Base-by-base conservation (phyloP, 2,329 filamentous ascomycete genomes). In the Fusarium goolgardi region DNA sequence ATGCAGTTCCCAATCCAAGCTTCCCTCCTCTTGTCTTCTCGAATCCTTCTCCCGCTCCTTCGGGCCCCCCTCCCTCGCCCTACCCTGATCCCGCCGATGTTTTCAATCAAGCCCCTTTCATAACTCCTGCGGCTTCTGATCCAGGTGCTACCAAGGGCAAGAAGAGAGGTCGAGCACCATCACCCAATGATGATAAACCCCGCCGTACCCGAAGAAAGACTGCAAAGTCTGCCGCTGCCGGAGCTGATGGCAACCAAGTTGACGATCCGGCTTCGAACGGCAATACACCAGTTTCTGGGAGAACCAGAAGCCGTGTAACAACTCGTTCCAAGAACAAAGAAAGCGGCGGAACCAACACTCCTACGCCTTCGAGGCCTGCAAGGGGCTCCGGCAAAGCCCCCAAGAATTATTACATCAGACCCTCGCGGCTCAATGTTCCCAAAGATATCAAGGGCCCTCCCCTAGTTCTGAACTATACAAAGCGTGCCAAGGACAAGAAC, bases 101-200 rank as follows among this genome's bases (percentile, higher is more conserved):
- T 27, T 29, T 23, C 16, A 20, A n/a, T 21, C 47, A 51, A 37
- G 21, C 31, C 25, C 52, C 45, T 35, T 13, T 9, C 6, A 32
- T 35, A 6, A 16, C 29, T 16, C 21, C 32, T 37, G 25, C 20
- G 10, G 31, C 21, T 25, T 27, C 55, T 35, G 31, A 44, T 16
- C 27, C 55, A 25, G 25, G 32, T 15, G 23, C 50, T 15, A 27
- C 18, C 9, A 31, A 13, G 34, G 29, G 31, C 25, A 44, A 12
- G 20, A 64, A 64, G 41, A 64, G 59, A 37, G 13, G 16, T 20
- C 45, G 13, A n/a, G 41, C 13, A n/a, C 25, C 45, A 7, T 29
- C 60, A 5, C 31, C 59, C 5, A 9, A n/a, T 20, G 21, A n/a
- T n/a, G 23, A 25, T 11, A n/a, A 25, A 12, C 53, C 41, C n/a